Base-by-base conservation (phyloP, 2,329 filamentous ascomycete species). In the Fusarium ramigenum region DNA sequence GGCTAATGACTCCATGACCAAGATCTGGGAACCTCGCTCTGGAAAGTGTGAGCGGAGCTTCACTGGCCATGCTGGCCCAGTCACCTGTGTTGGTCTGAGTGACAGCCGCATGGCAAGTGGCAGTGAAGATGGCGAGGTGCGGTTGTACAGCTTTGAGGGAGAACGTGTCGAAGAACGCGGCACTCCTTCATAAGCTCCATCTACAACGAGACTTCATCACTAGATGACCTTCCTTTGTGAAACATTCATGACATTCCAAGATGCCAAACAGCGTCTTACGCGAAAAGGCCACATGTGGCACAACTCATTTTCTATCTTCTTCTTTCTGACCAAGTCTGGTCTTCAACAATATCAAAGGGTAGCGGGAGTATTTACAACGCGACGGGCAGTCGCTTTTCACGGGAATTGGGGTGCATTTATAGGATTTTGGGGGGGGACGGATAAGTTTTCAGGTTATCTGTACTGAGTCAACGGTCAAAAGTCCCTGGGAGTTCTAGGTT, bases 21-120 rank as follows among this genome's bases (percentile, higher is more conserved):
- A 98, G 85, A 82, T 89, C 37, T 99, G 96, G 96, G 96, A 98
- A 83, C 93, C 96, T 21, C 87, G 95, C 64, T 95, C 93, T 3
- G 96, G 96, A 34, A 94, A 93, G 79, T 97, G 95, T 82, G 95
- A 98, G 81, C 88, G 95, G 54, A 98, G 95, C 7, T 96, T 97
- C 79, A 95, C 94, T 5, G 95, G 95, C 0, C 96, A 98, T 81
- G 89, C 92, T 3, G 96, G 94, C 0, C 95, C 96, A 0, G 95
- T 98, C 7, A 98, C 95, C 7, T 98, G 96, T 80, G 93, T 98
- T 43, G 95, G 93, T 3, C 85, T 99, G 11, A 97, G 94, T 77
- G 96, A 98, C 80, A 93, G 92, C 76, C 89, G 93, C 44, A 93
- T 99, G 86, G 93, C 94, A 36, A 97, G 93, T 76, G 96, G 95